Conservation (phyloP, 2,329 filamentous ascomycete genomes). For the Claviceps humidiphila region DNA sequence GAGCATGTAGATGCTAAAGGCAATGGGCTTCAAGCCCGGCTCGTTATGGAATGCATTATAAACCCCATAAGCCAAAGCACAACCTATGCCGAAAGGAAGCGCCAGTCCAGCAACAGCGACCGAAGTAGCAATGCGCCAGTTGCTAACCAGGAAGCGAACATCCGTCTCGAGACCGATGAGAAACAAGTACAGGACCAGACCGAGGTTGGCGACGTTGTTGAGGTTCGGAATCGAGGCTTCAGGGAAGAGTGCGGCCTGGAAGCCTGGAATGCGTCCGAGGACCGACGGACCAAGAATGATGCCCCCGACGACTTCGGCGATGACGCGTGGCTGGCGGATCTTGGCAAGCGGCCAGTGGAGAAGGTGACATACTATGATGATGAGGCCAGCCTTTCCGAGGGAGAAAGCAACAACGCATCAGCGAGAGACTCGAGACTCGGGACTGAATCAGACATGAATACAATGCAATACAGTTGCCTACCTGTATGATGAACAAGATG, state of each 20-base stretch:
- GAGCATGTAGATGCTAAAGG: conserved; percentile 42
- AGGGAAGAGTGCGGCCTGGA: conserved; percentile 66
- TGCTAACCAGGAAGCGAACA: conserved; percentile 59
- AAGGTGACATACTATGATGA: conserved; percentile 33
- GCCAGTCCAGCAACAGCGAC: conserved; percentile 71
- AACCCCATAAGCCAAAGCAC: conserved; percentile 66
- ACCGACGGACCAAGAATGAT: conserved; percentile 78
- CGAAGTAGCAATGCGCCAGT: conserved; percentile 67
- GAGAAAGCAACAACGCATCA: not conserved
- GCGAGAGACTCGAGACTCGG: not conserved
- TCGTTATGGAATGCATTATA: conserved; percentile 56
- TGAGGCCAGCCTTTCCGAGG: conserved; percentile 25
- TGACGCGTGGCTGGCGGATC: conserved; percentile 68
- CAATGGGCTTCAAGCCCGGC: conserved; percentile 24
- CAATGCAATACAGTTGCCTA: conserved; percentile 6
- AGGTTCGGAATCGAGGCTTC: conserved; percentile 59
- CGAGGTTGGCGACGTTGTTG: conserved; percentile 67
- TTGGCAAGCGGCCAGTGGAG: conserved; percentile 65
- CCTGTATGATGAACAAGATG: conserved; percentile 64
- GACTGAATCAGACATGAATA: not conserved
- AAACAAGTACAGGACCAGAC: conserved; percentile 75
- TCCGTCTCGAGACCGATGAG: conserved; percentile 81
- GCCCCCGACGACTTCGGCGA: conserved; percentile 74
- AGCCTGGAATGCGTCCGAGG: conserved; percentile 74
- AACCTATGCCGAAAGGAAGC: conserved; percentile 71